Percentiles rank a stretch among this genome's conserved stretches.
Evolutionary conservation across 257 asterid genomes (phyloP).

Genomic region (Cordia subcordata): DNA sequence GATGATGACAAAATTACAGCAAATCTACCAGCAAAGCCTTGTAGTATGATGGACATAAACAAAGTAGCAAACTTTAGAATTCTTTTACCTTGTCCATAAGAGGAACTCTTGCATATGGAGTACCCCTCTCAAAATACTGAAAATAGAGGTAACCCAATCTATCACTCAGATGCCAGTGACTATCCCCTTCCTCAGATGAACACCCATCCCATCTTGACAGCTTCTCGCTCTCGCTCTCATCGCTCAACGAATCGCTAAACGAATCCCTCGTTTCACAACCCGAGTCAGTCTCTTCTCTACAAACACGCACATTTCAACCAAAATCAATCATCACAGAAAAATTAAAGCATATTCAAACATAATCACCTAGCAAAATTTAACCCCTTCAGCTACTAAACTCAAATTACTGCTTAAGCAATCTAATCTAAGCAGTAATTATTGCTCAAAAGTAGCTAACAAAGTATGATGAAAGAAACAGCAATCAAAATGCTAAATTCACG

Average conservation of each 20-base stretch:
- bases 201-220: conserved; percentile 57
- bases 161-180: conserved; percentile 30
- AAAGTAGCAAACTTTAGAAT: not conserved
- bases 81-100: conserved; percentile 45
- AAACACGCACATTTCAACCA: not conserved
- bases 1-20: too few species aligned
- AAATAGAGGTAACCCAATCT: conserved; percentile 41
- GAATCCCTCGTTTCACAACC: conserved; percentile 43
- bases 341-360: too few species aligned
- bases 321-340: not conserved
- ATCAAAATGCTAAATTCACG: not conserved
- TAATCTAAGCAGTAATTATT: not conserved
- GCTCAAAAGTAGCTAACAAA: not conserved
- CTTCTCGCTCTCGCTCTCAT: conserved; percentile 53
- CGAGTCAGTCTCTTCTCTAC: conserved; percentile 45
- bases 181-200: conserved; percentile 51
- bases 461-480: not conserved
- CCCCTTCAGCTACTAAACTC: not conserved
- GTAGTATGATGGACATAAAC: not conserved
- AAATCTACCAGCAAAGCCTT: not conserved
- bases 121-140: conserved; percentile 43
- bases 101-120: conserved; percentile 57
- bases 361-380: not conserved
- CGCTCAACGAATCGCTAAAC: conserved; percentile 48
- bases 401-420: conserved; percentile 6